Percentiles rank a stretch among this genome's conserved stretches.
Evolutionary conservation across 2,329 filamentous ascomycete genomes (phyloP).

Genomic region (Rhinocladiella similis): DNA sequence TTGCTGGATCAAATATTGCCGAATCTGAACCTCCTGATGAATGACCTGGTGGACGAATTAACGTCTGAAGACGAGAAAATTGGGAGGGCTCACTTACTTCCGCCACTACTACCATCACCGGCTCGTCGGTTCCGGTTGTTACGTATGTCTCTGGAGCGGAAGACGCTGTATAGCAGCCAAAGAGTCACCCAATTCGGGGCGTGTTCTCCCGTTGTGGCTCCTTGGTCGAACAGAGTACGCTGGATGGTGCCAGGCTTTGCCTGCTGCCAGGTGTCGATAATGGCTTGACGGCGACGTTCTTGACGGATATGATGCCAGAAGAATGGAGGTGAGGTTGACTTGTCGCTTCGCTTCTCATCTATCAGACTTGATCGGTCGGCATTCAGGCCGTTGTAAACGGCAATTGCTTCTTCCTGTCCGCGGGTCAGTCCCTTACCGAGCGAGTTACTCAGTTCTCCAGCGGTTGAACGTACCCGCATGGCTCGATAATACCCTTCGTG

Average conservation of each 20-base stretch:
- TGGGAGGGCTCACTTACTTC: conserved; percentile 13
- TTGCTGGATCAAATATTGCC: conserved; percentile 23
- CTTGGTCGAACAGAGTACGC: conserved; percentile 41
- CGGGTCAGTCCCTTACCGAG: conserved; percentile 10
- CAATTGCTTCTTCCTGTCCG: conserved; percentile 45
- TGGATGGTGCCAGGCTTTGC: conserved; percentile 38
- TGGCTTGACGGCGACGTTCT: conserved; percentile 43
- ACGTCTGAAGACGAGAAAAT: background rate
- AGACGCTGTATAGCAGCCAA: conserved; percentile 50
- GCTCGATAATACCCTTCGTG: conserved; percentile 47
- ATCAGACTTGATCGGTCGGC: conserved; percentile 42
- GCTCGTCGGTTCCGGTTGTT: conserved; percentile 47
- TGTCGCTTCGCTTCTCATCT: conserved; percentile 41
- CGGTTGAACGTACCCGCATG: conserved; percentile 41
- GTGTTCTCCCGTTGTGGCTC: conserved; percentile 44
- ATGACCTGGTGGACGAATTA: conserved; percentile 15
- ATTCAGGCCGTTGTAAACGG: conserved; percentile 44
- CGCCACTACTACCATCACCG: conserved; percentile 22
- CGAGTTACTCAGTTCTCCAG: background rate
- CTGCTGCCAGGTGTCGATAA: conserved; percentile 44
- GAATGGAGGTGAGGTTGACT: conserved; percentile 41
- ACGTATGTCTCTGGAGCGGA: conserved; percentile 47
- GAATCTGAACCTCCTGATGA: conserved; percentile 18
- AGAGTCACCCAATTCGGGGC: conserved; percentile 49
- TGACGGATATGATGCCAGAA: conserved; percentile 50